Evolutionary conservation across 768 basidiomycete species (phyloP).

Genomic region (Tulasnella sp.): DNA sequence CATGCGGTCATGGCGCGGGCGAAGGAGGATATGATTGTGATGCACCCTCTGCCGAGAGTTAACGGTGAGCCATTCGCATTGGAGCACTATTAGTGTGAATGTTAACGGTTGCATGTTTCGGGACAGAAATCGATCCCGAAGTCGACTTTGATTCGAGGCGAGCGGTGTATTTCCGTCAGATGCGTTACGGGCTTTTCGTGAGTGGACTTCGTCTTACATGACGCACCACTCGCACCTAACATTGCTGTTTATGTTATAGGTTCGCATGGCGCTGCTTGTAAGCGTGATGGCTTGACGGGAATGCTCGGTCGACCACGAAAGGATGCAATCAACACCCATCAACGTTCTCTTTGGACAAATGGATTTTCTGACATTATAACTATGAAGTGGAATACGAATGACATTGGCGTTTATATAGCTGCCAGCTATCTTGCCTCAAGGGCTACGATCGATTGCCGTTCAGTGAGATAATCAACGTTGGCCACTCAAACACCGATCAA

Average conservation of each 20-base stretch:
- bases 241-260: conserved; percentile 29
- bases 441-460: too few species aligned
- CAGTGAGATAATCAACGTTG: too few species aligned
- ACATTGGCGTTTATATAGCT: too few species aligned
- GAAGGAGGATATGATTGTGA: conserved; percentile 95
- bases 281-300: conserved; percentile 47
- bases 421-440: too few species aligned
- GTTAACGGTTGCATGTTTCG: conserved; percentile 16
- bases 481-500: too few species aligned
- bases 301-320: too few species aligned
- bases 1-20: conserved; percentile 35
- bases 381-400: too few species aligned
- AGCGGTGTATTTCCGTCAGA: conserved; percentile 96
- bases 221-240: neutral
- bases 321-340: too few species aligned
- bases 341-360: too few species aligned
- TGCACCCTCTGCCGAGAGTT: conserved; percentile 96
- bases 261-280: conserved; percentile 69
- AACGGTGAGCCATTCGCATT: conserved; percentile 44
- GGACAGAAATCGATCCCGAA: conserved; percentile 92
- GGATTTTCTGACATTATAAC: too few species aligned
- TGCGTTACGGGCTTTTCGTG: conserved; percentile 96
- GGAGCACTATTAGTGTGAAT: neutral
- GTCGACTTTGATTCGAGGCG: conserved; percentile 92
- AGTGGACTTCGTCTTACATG: conserved; percentile 28